These are phyloP conservation scores for Arthrobotrys megalospora DNA, from an alignment of 2,329 filamentous ascomycete genomes.

Conservation along the genomic window DNA sequence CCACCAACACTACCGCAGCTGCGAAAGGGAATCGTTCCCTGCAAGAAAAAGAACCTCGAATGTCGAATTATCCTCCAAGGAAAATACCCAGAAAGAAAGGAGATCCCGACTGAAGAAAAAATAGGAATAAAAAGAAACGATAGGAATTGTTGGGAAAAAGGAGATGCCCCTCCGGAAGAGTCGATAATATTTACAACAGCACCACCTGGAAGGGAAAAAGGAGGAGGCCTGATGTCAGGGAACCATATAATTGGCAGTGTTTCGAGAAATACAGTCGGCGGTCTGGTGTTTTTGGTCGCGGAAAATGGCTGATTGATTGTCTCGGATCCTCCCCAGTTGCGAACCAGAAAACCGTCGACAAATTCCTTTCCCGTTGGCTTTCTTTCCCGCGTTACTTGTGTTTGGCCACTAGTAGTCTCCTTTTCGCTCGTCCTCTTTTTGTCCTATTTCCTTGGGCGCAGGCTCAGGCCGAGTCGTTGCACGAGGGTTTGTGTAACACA, in stretches of 20 bases:
- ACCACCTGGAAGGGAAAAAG: slow-evolving; percentile 29
- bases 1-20: slow-evolving; percentile 48
- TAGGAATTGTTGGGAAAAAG: slow-evolving; percentile 17
- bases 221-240: slow-evolving; percentile 35
- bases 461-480: slow-evolving; percentile 43
- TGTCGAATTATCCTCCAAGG: slow-evolving; percentile 36
- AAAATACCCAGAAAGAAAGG: slow-evolving; percentile 34
- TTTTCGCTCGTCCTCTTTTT: slow-evolving; percentile 20
- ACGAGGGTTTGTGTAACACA: slow-evolving; percentile 59
- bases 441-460: slow-evolving; percentile 24
- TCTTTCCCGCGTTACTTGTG: slow-evolving; percentile 11
- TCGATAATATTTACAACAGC: slow-evolving; percentile 58
- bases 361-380: slow-evolving; percentile 12
- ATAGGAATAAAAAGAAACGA: slow-evolving; percentile 26
- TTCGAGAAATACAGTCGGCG: slow-evolving; percentile 18
- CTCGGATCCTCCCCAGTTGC: slow-evolving; percentile 45
- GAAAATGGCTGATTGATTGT: slow-evolving; percentile 45
- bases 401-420: slow-evolving; percentile 20
- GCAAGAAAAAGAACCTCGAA: slow-evolving; percentile 13
- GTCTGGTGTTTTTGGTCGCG: slow-evolving; percentile 12
- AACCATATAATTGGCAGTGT: slow-evolving; percentile 47
- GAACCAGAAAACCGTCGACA: slow-evolving; percentile 45
- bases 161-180: slow-evolving; percentile 31
- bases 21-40: slow-evolving; percentile 38
- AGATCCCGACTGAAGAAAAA: slow-evolving; percentile 30